Percentiles rank a stretch among this genome's conserved stretches.
phyloP scores from a whole-genome alignment of 2,329 filamentous ascomycete species.

The Hypocreales sp. region DNA sequence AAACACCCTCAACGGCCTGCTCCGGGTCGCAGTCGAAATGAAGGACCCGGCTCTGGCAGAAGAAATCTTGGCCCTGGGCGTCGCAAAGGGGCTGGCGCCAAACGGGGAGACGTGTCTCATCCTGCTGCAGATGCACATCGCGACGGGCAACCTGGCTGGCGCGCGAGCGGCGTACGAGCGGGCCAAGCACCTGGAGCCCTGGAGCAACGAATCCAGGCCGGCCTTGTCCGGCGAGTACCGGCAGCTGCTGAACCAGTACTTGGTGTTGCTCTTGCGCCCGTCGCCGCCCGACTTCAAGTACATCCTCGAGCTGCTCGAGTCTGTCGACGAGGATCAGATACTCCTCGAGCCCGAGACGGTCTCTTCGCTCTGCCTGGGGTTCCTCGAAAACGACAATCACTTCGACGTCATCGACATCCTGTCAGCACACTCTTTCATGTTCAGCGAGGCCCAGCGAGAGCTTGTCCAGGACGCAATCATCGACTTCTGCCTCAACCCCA shows the following conservation, averaged over 20 bases:
- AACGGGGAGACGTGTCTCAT: slow-evolving; percentile 58
- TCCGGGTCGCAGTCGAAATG: slow-evolving; percentile 56
- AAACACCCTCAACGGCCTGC: slow-evolving; percentile 59
- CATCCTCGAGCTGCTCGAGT: slow-evolving; percentile 57
- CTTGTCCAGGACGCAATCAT: slow-evolving; percentile 51
- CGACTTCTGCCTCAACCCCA: slow-evolving; percentile 48
- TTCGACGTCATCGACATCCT: slow-evolving; percentile 72
- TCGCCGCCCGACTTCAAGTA: slow-evolving; percentile 49
- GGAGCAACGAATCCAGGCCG: slow-evolving; percentile 25
- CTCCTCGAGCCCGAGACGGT: slow-evolving; percentile 62
- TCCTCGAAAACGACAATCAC: slow-evolving; percentile 61
- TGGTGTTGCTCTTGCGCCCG: slow-evolving; percentile 49
- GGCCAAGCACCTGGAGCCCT: slow-evolving; percentile 15
- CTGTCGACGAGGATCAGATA: slow-evolving; percentile 54
- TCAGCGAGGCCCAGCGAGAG: slow-evolving; percentile 52
- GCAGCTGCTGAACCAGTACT: slow-evolving; percentile 52
- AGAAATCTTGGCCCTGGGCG: slow-evolving; percentile 52
- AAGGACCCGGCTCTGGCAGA: slow-evolving; percentile 59
- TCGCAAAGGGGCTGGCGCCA: slow-evolving; percentile 47
- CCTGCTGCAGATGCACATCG: slow-evolving; percentile 62
- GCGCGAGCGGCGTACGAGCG: slow-evolving; percentile 49
- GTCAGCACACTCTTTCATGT: slow-evolving; percentile 56
- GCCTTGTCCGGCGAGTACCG: slow-evolving; percentile 36
- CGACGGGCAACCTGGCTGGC: slow-evolving; percentile 54
- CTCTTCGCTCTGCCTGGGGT: slow-evolving; percentile 53